A percentile compares a stretch with the other conserved stretches of the same genome.
These are phyloP conservation scores for Suhomyces xylopsoci DNA, from an alignment of 805 yeast species.

Conservation along the genomic window DNA sequence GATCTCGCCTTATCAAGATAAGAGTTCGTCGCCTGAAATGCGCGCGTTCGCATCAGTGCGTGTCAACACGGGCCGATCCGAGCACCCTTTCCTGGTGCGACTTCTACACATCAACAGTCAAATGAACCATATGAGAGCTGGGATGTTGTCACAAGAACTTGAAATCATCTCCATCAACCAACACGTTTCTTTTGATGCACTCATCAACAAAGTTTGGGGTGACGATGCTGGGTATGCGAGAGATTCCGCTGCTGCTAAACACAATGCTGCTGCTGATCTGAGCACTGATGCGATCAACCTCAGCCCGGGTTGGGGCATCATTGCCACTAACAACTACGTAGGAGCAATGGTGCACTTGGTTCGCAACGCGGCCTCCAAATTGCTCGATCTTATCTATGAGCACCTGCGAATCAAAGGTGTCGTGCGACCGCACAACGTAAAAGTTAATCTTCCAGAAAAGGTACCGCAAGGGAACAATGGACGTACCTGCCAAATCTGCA, in stretches of 20 bases:
- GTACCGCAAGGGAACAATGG: slow-evolving; percentile 20
- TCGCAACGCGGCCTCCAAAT: slow-evolving; percentile 41
- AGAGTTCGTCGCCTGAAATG: background rate
- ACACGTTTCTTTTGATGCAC: slow-evolving; percentile 19
- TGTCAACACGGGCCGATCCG: background rate
- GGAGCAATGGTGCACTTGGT: slow-evolving; percentile 26
- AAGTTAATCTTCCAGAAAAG: slow-evolving; percentile 36
- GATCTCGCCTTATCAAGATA: background rate
- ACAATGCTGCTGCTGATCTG: slow-evolving; percentile 9
- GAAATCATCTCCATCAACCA: slow-evolving; percentile 32
- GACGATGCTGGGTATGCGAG: slow-evolving; percentile 35
- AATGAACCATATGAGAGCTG: too few relatives aligned
- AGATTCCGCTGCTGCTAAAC: slow-evolving; percentile 11
- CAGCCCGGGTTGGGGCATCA: slow-evolving; percentile 1
- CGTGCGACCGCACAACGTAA: slow-evolving; percentile 20
- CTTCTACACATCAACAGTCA: background rate
- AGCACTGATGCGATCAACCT: slow-evolving; percentile 14
- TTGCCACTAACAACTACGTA: slow-evolving; percentile 34
- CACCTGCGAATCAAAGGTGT: slow-evolving; percentile 3
- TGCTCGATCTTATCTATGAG: slow-evolving; percentile 31
- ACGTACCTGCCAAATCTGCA: slow-evolving; percentile 8
- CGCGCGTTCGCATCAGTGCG: background rate
- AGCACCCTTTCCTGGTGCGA: background rate
- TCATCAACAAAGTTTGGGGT: slow-evolving; percentile 29
- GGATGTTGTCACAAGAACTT: slow-evolving; percentile 8